Base-by-base conservation (phyloP, 495 filamentous ascomycete genomes). In the Penicillium diatomitis region DNA sequence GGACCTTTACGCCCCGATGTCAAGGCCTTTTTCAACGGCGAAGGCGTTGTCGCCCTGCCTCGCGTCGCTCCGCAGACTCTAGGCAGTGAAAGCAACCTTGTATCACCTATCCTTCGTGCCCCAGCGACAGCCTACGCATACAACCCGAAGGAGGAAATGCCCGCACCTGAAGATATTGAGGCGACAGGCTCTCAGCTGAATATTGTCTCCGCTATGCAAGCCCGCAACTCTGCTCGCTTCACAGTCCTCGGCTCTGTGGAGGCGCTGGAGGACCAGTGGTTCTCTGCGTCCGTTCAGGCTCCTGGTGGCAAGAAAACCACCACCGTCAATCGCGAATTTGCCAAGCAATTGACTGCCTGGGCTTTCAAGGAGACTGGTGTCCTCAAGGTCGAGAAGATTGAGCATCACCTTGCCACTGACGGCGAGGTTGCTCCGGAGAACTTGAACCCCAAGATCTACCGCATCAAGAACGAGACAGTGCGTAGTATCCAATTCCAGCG, bases 401-500 rank as follows among this genome's bases (percentile, higher is more conserved):
- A 85, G 64, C 92, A 98, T 68, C 80, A 86, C 60, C 74, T 92
- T 38, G 73, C 72, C 50, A 68, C 71, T 44, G 61, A 69, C 43
- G 68, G 56, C 41, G 68, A 69, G 30, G 41, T 62, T 32, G 55
- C 67, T 33, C 40, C 63, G 2, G 67, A 66, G 32, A 76, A 79
- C 43, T 44, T 81, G 47, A 95, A 96, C 69, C 90, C 92, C 30
- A 80, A 66, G 38, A 95, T 97, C 58, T 98, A 98, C 70, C 81
- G 92, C 44, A 83, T 98, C 61, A 97, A 97, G 78, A 96, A 92
- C 72, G 84, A 96, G 61, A 88, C 95, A 41, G 92, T 96, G 80
- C 57, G 86, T 84, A 31, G 2, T 7, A 10, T 11, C 32, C 3
- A 33, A 0, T 11, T 20, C 8, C 41, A 44, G 10, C 6, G n/a